Evolutionary conservation across 306 rosid species (phyloP), one percentile per base, ranked within the genome.

Genomic region (Cucurbita ficifolia): DNA sequence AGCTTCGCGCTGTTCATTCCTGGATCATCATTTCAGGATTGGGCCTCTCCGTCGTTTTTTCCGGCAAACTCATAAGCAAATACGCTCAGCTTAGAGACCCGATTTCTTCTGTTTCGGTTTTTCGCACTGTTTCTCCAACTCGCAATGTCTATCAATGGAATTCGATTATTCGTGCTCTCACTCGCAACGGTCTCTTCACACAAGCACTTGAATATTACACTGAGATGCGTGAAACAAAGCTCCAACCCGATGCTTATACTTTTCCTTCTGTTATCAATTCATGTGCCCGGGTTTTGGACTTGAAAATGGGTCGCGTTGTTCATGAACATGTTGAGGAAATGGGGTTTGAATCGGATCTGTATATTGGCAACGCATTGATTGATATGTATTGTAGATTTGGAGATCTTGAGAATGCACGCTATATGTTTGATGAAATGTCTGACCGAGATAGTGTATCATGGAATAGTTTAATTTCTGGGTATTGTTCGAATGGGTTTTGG

Each of bases 181-280:
- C 53, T 35, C 79, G 49, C 17, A 61, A 48, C 55, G 78, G 80
- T 50, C 61, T 78, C 22, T 76, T 75, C 42, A 36, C 80, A 5
- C 38, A 75, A 63, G 77, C 84, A 56, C 79, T 78, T 46, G 58
- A 24, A 21, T 73, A 73, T 39, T 81, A 81, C 82, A 36, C 55
- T 46, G 75, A 70, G 43, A 81, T 81, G 84, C 71, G 55, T 13
- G 43, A 10, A 22, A 36, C 13, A 16, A 70, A 75, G 64, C 73
- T 81, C 64, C 76, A 8, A 6, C 82, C 84, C 14, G 84, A 81
- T 63, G 33, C 79, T 11, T 62, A 42, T 18, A 81, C 84, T 10
- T 82, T 82, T 65, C 85, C 84, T 69, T 75, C 82, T 3, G 82
- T 78, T 13, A 75, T 81, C 55, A 81, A 81, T 57, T 78, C 82